Evolutionary conservation across 768 basidiomycete genomes (phyloP).

Genomic region (Suillus alpinus): DNA sequence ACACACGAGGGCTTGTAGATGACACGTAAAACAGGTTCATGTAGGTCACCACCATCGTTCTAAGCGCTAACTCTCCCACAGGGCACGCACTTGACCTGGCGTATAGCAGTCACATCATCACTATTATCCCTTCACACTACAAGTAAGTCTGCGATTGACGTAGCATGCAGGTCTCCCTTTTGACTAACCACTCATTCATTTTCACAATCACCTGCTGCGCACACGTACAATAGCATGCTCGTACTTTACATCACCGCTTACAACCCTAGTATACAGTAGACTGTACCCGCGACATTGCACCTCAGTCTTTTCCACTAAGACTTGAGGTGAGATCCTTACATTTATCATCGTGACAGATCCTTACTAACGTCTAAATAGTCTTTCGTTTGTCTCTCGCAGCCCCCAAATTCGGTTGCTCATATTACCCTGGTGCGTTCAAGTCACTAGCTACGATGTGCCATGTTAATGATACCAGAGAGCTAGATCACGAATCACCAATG

Average conservation of each 20-base stretch:
- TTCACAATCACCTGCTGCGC: neutral
- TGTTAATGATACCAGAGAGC: neutral
- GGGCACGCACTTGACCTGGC: neutral
- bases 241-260: neutral
- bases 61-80: neutral
- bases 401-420: neutral
- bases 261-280: neutral
- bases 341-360: neutral
- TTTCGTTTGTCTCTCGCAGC: neutral
- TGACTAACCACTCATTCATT: neutral
- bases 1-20: neutral
- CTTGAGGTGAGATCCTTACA: neutral
- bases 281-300: neutral
- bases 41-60: neutral
- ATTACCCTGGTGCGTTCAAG: neutral
- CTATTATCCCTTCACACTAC: too few species aligned
- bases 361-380: neutral
- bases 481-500: neutral
- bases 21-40: neutral
- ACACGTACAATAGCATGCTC: neutral
- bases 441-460: neutral
- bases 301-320: neutral
- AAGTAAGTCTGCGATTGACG: too few species aligned
- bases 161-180: neutral
- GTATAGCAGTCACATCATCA: too few species aligned